These are phyloP conservation scores for Ulvella scutata DNA, from an alignment of 139 green algal species.

Conservation along the genomic window DNA sequence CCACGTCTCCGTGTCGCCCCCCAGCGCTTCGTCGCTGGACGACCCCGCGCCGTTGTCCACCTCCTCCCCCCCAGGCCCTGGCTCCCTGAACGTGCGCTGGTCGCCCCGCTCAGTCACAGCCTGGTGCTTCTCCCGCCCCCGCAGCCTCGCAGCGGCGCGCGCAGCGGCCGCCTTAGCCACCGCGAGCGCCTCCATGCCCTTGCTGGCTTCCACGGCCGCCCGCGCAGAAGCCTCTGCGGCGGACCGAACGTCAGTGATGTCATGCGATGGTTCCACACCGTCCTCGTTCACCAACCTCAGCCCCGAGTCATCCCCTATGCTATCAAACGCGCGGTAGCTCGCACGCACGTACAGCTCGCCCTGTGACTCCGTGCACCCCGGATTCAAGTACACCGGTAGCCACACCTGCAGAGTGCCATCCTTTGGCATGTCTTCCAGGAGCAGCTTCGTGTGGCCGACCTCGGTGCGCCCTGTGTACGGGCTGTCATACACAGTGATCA, in stretches of 20 bases:
- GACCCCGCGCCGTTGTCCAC: background rate
- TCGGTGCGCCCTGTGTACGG: slow-evolving; percentile 66
- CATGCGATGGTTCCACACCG: slow-evolving; percentile 22
- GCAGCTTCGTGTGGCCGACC: slow-evolving; percentile 42
- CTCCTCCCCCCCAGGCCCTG: background rate
- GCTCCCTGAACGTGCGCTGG: background rate
- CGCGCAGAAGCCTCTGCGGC: slow-evolving; percentile 69
- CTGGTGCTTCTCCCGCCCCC: background rate
- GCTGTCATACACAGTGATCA: slow-evolving; percentile 66
- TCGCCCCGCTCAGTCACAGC: background rate
- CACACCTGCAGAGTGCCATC: slow-evolving; percentile 39
- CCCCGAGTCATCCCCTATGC: slow-evolving; percentile 44
- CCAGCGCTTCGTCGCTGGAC: background rate
- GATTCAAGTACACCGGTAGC: slow-evolving; percentile 41
- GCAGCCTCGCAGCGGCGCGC: slow-evolving; percentile 38
- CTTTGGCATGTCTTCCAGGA: slow-evolving; percentile 20
- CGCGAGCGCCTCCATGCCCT: slow-evolving; percentile 60
- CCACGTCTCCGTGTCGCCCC: background rate
- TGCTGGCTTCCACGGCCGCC: slow-evolving; percentile 66
- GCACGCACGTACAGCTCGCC: background rate
- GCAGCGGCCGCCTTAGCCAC: slow-evolving; percentile 76
- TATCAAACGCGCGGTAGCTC: slow-evolving; percentile 26
- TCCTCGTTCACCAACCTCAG: slow-evolving; percentile 38
- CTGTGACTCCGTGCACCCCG: background rate
- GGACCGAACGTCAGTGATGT: slow-evolving; percentile 68